Base-by-base conservation (phyloP, 2,329 filamentous ascomycete genomes). In the Aspergillus hortae region DNA sequence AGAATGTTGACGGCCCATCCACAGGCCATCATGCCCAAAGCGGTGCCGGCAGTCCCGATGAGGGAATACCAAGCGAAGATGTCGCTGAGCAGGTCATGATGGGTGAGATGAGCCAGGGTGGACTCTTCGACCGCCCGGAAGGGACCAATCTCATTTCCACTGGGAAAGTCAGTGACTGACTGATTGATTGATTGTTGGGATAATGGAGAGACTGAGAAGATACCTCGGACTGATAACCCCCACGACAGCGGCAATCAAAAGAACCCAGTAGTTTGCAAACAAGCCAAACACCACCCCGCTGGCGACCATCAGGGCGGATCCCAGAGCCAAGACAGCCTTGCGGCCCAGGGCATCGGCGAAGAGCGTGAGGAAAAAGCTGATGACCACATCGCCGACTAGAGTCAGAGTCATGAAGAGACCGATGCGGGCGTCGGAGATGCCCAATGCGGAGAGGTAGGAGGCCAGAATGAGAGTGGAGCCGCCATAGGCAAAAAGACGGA, bases 41-140 rank as follows among this genome's bases (percentile, higher is more conserved):
- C 84, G 0, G 80, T 77, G 0, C 86, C 86, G 0, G 81, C 78
- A 0, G 77, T 79, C 2, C 85, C 86, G 44, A 67, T 59, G 5
- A 73, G 59, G 2, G 66, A 70, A 60, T 88, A 86, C 85, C 85
- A 88, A 7, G 81, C 78, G 53, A 87, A 73, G n/a, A 88, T 83
- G 66, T 87, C 83, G 12, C 82, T 73, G 44, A 85, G 72, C 1
- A 77, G 80, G 27, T 74, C 67, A 0, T 78, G 74, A 0, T 70
- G 76, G 0, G 83, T 86, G 42, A 87, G 72, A 61, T 86, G 82
- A 4, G 83, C 81, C 6, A 87, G 64, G 32, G 80, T 82, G 0
- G 80, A 83, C 72, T 88, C 84, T 62, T 88, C 85, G 30, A 88
- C 81, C 3, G 82, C 82, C 35, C 84, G 74, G 58, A 88, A 88